Evolutionary conservation across 2,329 filamentous ascomycete genomes (phyloP).

Genomic region (Ascochyta koolunga): DNA sequence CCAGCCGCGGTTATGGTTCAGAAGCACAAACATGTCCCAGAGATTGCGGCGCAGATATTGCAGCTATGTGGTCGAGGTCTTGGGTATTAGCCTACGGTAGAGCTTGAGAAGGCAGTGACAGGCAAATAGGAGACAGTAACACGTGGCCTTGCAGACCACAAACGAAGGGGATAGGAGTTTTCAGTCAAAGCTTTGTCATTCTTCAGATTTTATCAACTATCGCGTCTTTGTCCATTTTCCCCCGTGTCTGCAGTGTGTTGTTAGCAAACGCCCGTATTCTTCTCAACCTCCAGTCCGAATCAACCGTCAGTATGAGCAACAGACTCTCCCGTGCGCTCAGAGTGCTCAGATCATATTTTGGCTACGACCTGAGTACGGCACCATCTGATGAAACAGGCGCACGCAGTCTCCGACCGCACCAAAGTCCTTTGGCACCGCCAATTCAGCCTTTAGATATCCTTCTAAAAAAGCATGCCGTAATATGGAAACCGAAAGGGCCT

Average conservation of each 20-base stretch:
- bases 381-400: conserved; percentile 14
- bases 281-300: too few relatives aligned
- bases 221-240: neutral
- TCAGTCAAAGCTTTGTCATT: too few relatives aligned
- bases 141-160: neutral
- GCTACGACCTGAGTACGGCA: conserved; percentile 2
- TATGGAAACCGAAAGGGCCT: conserved; percentile 16
- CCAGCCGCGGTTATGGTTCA: neutral
- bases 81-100: neutral
- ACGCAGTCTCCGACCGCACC: conserved; percentile 18
- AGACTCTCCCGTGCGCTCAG: too few relatives aligned
- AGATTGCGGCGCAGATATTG: conserved; percentile 4
- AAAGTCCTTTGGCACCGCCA: conserved; percentile 1
- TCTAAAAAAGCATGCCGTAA: conserved; percentile 26
- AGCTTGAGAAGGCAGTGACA: neutral
- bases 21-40: conserved; percentile 10
- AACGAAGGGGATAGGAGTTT: neutral
- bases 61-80: conserved; percentile 1
- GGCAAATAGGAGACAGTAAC: too few relatives aligned
- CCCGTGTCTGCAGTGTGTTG: neutral
- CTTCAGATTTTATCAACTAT: neutral
- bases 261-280: neutral
- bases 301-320: neutral
- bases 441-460: conserved; percentile 19
- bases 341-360: neutral